phyloP scores from a whole-genome alignment of 306 rosid species.

The Cucumis hystrix region DNA sequence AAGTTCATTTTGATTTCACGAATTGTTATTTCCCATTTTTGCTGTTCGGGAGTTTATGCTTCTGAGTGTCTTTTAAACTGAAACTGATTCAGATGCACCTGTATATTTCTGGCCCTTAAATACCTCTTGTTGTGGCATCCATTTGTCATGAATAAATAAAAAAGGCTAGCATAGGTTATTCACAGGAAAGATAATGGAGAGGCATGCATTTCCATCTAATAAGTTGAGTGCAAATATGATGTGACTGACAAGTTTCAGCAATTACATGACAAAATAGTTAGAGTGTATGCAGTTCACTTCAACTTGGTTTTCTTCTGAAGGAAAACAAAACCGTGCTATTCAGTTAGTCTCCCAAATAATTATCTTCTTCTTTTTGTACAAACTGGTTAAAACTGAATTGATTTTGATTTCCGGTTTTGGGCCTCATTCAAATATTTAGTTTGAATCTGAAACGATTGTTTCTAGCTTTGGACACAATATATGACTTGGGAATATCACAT shows the following conservation, averaged over 20 bases:
- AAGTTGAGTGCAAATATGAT: background rate
- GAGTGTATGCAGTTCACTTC: background rate
- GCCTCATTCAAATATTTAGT: background rate
- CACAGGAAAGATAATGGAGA: background rate
- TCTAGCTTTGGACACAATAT: background rate
- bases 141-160: background rate
- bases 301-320: background rate
- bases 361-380: background rate
- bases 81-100: conserved; percentile 1
- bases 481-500: background rate
- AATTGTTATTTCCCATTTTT: background rate
- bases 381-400: background rate
- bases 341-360: too few species aligned
- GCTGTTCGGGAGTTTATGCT: background rate
- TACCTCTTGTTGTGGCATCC: background rate
- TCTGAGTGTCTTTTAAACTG: background rate
- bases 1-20: background rate
- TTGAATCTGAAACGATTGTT: background rate
- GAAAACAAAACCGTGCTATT: background rate
- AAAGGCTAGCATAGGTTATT: background rate
- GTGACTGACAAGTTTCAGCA: background rate
- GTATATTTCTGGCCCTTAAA: background rate
- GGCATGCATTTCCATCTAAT: background rate
- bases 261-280: background rate
- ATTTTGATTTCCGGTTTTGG: background rate